Percentiles rank a stretch among this genome's conserved stretches.
These are phyloP conservation scores for Arthrinium puccinioides DNA, from an alignment of 2,329 filamentous ascomycete species.

Conservation along the genomic window DNA sequence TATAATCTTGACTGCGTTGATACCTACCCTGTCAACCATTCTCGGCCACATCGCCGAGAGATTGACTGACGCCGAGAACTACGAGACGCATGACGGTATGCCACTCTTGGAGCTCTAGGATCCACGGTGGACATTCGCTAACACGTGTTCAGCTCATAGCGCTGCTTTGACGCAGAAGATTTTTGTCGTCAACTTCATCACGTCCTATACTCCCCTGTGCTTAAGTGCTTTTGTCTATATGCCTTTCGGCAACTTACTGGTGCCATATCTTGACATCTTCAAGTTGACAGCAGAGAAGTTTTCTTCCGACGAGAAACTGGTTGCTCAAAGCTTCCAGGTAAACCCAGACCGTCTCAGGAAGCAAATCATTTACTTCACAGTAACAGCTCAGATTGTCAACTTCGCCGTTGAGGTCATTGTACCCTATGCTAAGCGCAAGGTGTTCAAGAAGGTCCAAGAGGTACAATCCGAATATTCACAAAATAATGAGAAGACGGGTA, in stretches of 20 bases:
- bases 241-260: conserved; percentile 76
- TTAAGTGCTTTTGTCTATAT: conserved; percentile 92
- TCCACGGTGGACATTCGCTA: conserved; percentile 6
- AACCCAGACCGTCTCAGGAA: conserved; percentile 77
- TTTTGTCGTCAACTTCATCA: conserved; percentile 94
- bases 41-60: conserved; percentile 70
- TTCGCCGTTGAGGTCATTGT: conserved; percentile 79
- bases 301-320: conserved; percentile 65
- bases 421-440: conserved; percentile 74
- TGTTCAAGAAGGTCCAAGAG: conserved; percentile 71
- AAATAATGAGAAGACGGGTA: conserved; percentile 36
- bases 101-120: background rate
- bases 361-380: conserved; percentile 93
- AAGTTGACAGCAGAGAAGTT: conserved; percentile 66
- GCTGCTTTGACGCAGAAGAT: conserved; percentile 84
- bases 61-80: conserved; percentile 83
- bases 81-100: conserved; percentile 70
- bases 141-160: conserved; percentile 53
- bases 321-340: conserved; percentile 64
- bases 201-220: conserved; percentile 86
- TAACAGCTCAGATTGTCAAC: conserved; percentile 87
- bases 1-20: conserved; percentile 71
- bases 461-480: conserved; percentile 55
- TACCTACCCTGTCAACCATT: conserved; percentile 70
- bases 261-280: conserved; percentile 82